Base-by-base conservation (phyloP, 179 eudicot genomes). In the Gypsophila paniculata region DNA sequence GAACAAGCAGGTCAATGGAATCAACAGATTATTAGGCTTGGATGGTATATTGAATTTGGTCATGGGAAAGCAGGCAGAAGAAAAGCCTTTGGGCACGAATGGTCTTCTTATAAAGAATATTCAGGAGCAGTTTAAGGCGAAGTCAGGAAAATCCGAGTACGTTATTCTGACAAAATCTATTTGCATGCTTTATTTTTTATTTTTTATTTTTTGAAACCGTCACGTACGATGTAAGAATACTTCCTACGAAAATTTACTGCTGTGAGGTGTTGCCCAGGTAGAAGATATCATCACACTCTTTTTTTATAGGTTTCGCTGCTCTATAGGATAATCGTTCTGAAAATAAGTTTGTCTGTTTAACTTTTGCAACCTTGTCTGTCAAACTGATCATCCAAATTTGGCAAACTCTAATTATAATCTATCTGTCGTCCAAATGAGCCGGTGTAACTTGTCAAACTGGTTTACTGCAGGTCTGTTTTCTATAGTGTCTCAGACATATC, bases 51-150 rank as follows among this genome's bases (percentile, higher is more conserved):
- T 94, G 78, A 94, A 94, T 80, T 84, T 91, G 72, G 97, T 94
- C 46, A 81, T 65, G 74, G 92, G 94, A 82, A 91, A 90, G 82
- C 92, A 88, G 81, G 76, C 89, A 15, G 99, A 94, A 82, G 99
- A 94, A 76, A 91, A 94, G 75, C 89, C 99, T 2, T 55, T 88
- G 83, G 87, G 97, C 62, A 85, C 91, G 62, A 89, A 94, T 82
- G 97, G 92, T 62, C 79, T 82, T 76, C 91, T 94, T 67, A 80
- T 88, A 80, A 90, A 81, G 85, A 93, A 90, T 71, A 94, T 94
- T 54, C 99, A 89, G 80, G 99, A 94, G 86, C 99, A 91, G 80
- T 90, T 91, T 70, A 94, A 84, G 81, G 89, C 88, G 69, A 91
- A 88, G 75, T 86, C 97, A 26, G 91, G 90, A 76, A 94, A 91